Base-by-base conservation (phyloP, 2,329 filamentous ascomycete species). In the Penicillium sp. region DNA sequence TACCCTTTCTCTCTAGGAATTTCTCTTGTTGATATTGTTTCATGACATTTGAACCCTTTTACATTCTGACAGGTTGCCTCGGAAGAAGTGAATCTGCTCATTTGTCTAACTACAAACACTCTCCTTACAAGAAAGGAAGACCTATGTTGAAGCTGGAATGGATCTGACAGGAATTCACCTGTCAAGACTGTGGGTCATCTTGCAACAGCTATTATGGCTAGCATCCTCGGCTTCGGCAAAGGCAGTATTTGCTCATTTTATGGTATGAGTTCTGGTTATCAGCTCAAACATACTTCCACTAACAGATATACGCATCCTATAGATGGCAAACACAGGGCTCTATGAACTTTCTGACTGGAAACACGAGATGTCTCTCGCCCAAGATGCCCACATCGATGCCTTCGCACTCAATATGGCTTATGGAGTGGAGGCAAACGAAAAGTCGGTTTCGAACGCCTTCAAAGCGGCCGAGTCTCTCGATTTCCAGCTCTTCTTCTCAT, bases 401-500 rank as follows among this genome's bases (percentile, higher is more conserved):
- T 70, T 69, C 34, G 66, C 64, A 8, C 48, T 69, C 36, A 68
- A 45, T 27, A 46, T 47, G 44, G 52, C 52, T 2, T 46, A 55
- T 13, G 49, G 45, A 2, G 42, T 49, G 1, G 13, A 33, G 18
- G 27, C 33, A 10, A 46, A 49, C 18, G 34, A 55, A 13, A 40
- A 20, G 23, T 40, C 54, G 7, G 29, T 40, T 7, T 24, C 37
- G 3, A 42, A 71, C 48, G 53, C 50, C 4, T 56, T 56, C 21
- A 12, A 20, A 5, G 43, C 46, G 7, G 53, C 53, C 3, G 51
- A 52, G 21, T 15, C 34, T 8, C 26, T 49, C 5, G 32, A 64
- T 21, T 74, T 73, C 48, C 64, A 63, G 2, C 57, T 74, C 4
- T 73, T 74, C 46, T 59, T 74, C 24, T 74, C 70, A 3, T 69